Evolutionary conservation across 192 early-diverging fungal genomes (phyloP).

Genomic region (Irineochytrium annulatum): DNA sequence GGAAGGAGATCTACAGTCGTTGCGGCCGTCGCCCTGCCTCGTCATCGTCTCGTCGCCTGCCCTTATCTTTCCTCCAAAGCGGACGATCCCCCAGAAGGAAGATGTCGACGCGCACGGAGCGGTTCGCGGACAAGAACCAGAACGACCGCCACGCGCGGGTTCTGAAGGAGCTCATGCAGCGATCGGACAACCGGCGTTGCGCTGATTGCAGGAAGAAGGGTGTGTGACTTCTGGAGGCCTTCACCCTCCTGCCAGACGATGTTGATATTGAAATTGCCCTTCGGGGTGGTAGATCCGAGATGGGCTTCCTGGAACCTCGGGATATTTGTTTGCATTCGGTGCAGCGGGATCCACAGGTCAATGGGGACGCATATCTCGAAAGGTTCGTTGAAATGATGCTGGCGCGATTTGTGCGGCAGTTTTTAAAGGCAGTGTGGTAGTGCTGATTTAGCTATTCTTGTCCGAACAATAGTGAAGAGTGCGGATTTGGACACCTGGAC

Average conservation of each 20-base stretch:
- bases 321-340: slow-evolving; percentile 91
- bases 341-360: slow-evolving; percentile 76
- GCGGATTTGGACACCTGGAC: slow-evolving; percentile 82
- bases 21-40: no score
- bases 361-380: slow-evolving; percentile 83
- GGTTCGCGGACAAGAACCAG: slow-evolving; percentile 63
- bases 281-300: slow-evolving; percentile 52
- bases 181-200: slow-evolving; percentile 67
- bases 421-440: background rate
- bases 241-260: background rate
- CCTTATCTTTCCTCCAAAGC: no score
- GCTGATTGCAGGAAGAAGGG: slow-evolving; percentile 81
- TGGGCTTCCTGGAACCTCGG: slow-evolving; percentile 89
- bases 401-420: background rate
- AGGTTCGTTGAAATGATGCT: slow-evolving; percentile 59
- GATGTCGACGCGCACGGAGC: slow-evolving; percentile 56
- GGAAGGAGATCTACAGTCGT: no score
- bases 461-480: slow-evolving; percentile 64
- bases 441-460: background rate
- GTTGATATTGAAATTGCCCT: background rate
- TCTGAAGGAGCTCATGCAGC: slow-evolving; percentile 66
- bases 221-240: slow-evolving; percentile 11
- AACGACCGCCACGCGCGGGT: slow-evolving; percentile 70
- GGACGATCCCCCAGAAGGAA: no score
- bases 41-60: no score